These are phyloP conservation scores for Trichoderma sp. DNA, from an alignment of 2,329 filamentous ascomycete species.

Conservation along the genomic window DNA sequence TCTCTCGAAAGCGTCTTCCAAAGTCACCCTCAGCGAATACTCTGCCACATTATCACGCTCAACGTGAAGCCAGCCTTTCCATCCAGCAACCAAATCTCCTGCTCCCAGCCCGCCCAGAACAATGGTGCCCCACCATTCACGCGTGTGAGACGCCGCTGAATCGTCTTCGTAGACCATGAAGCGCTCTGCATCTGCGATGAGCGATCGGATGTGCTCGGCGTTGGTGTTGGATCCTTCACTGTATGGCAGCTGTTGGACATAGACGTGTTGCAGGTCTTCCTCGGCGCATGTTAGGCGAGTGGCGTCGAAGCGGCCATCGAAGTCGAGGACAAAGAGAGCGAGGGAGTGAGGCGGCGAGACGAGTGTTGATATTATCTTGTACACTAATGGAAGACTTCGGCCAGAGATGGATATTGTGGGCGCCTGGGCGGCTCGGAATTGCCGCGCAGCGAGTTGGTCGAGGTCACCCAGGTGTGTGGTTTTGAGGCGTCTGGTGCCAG, in stretches of 20 bases:
- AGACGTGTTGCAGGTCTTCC: slow-evolving; percentile 53
- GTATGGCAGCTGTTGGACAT: slow-evolving; percentile 51
- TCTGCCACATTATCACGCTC: slow-evolving; percentile 48
- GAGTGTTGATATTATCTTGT: slow-evolving; percentile 57
- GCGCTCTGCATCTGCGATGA: slow-evolving; percentile 48
- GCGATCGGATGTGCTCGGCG: slow-evolving; percentile 39
- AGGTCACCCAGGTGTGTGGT: slow-evolving; percentile 50
- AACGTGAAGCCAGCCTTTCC: slow-evolving; percentile 58
- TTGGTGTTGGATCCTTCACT: slow-evolving; percentile 25
- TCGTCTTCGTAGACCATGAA: slow-evolving; percentile 55
- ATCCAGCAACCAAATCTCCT: slow-evolving; percentile 41
- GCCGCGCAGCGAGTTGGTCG: slow-evolving; percentile 50
- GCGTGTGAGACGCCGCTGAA: slow-evolving; percentile 47
- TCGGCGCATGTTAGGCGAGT: slow-evolving; percentile 47
- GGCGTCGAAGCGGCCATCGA: slow-evolving; percentile 59
- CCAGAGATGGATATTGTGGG: slow-evolving; percentile 56
- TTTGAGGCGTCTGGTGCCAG: slow-evolving; percentile 33
- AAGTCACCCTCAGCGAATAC: slow-evolving; percentile 47
- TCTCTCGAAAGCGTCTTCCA: slow-evolving; percentile 51
- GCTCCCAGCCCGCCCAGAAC: slow-evolving; percentile 51
- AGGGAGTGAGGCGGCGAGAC: slow-evolving; percentile 53
- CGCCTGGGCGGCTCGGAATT: slow-evolving; percentile 54
- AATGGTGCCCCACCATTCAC: slow-evolving; percentile 63
- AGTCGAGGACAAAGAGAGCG: slow-evolving; percentile 59
- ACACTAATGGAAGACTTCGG: slow-evolving; percentile 58